Evolutionary conservation across 768 basidiomycete genomes (phyloP), one percentile per base, ranked within the genome.

Genomic region (Pleurotus pulmonarius): DNA sequence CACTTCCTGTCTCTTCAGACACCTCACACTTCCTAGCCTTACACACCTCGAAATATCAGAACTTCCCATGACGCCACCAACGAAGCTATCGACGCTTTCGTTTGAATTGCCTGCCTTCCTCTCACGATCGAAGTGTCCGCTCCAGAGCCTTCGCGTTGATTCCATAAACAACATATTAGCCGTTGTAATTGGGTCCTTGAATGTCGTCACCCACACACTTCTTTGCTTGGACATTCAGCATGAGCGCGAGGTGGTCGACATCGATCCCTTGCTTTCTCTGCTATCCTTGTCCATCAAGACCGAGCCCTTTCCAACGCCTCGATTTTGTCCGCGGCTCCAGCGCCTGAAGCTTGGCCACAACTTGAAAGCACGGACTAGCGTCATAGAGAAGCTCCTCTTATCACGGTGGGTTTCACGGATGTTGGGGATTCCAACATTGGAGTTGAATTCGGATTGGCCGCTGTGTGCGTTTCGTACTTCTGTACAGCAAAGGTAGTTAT

Each of bases 111-210:
- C 51, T n/a, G n/a, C 37, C 29, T 52, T 52, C 40, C 26, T 52
- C 51, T 29, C 22, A 24, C 51, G 51, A 29, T 52, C 51, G 9
- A 52, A 52, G 24, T 52, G 51, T 39, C 51, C 51, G 12, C 51
- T 52, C 24, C 37, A 52, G 20, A 39, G 12, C 22, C 51, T 52
- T 24, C 51, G 58, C 43, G 40, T 46, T 29, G 59, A 61, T 39
- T 49, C 58, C 9, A 45, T 61, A 24, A 51, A n/a, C 38, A 40
- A 52, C 51, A 38, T 40, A n/a, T 22, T 52, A 13, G 11, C n/a
- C 12, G 12, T 24, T 39, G 13, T 22, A 11, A n/a, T 40, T 9
- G 51, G 18, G 13, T 20, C 22, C 12, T 15, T 41, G 12, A 39
- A 20, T 11, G 22, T 52, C 38, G 51, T 40, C 51, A 20, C 29